Conservation (phyloP, 208 protist genomes). For the Leptomonas pyrrhocoris region DNA sequence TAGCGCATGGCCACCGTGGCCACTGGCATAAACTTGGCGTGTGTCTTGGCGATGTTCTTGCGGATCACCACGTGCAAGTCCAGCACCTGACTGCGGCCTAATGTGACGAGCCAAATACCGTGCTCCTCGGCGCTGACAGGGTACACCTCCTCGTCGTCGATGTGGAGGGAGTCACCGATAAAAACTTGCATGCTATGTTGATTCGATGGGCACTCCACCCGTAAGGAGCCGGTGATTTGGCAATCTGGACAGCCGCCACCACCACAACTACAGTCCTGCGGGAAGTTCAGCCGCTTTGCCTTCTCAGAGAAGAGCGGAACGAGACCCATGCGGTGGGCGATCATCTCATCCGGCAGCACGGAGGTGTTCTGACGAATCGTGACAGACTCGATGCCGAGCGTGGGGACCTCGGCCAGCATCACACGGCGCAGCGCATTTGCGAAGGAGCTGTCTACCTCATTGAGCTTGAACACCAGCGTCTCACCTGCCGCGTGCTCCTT, state of each 20-base stretch:
- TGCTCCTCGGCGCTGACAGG: conserved; percentile 82
- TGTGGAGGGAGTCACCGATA: conserved; percentile 75
- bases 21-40: conserved; percentile 98
- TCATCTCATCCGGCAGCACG: conserved; percentile 98
- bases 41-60: conserved; percentile 98
- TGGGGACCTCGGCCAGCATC: conserved; percentile 99
- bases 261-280: conserved; percentile 84
- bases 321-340: conserved; percentile 98
- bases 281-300: conserved; percentile 80
- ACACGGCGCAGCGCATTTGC: conserved; percentile 97
- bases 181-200: conserved; percentile 85
- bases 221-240: conserved; percentile 85
- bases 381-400: conserved; percentile 97
- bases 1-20: conserved; percentile 94
- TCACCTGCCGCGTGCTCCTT: conserved; percentile 83
- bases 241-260: conserved; percentile 83
- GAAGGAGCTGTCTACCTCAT: conserved; percentile 91
- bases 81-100: conserved; percentile 86
- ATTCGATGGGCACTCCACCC: conserved; percentile 75
- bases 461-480: conserved; percentile 90
- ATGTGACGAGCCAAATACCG: conserved; percentile 88
- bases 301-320: conserved; percentile 95
- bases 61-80: conserved; percentile 81
- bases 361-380: conserved; percentile 95
- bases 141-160: conserved; percentile 80